Percentiles rank a stretch among this genome's conserved stretches.
Conservation (phyloP, 1,284 basidiomycete species). For the Clitocybe nebularis region DNA sequence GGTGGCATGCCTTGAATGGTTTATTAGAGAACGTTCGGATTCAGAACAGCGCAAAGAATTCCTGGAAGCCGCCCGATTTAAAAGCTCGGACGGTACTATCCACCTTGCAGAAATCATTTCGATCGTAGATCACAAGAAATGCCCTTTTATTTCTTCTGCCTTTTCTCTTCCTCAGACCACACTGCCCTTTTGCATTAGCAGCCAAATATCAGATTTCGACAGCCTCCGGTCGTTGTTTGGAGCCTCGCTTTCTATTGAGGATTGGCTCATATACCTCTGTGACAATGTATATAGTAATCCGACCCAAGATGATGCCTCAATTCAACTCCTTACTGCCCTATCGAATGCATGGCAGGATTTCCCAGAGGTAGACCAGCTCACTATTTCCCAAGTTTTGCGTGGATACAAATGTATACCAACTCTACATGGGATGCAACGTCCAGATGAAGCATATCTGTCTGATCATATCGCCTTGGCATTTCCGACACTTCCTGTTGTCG, state of each 20-base stretch:
- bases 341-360: neutral
- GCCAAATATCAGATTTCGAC: neutral
- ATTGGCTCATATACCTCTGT: neutral
- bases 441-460: neutral
- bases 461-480: neutral
- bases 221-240: neutral
- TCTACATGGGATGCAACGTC: neutral
- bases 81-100: neutral
- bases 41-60: neutral
- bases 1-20: neutral
- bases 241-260: neutral
- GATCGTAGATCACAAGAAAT: neutral
- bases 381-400: neutral
- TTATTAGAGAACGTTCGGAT: neutral
- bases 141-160: neutral
- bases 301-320: too few species aligned
- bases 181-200: neutral
- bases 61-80: neutral
- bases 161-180: neutral
- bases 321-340: too few species aligned
- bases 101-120: neutral
- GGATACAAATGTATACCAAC: neutral
- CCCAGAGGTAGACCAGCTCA: neutral
- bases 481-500: neutral
- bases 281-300: too few species aligned